phyloP scores from a whole-genome alignment of 306 rosid genomes.

The Pyrus communis region DNA sequence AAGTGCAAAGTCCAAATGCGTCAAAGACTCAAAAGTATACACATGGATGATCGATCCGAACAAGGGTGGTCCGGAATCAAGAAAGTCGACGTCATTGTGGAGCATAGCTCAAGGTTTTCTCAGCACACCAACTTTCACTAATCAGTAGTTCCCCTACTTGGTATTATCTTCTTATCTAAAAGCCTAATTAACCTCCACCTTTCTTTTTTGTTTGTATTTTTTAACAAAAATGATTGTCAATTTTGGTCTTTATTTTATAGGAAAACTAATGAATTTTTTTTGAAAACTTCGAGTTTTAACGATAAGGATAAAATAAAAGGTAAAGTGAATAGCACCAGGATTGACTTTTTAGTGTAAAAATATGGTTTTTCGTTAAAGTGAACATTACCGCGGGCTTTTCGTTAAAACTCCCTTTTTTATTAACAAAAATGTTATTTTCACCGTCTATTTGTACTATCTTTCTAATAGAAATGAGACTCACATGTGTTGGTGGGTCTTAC shows the following conservation, averaged over 20 bases:
- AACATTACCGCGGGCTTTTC: too few species aligned
- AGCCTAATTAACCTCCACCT: not conserved
- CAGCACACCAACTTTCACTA: not conserved
- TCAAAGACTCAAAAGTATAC: not conserved
- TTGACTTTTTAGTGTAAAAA: too few species aligned
- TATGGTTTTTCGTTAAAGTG: too few species aligned
- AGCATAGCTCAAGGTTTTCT: not conserved
- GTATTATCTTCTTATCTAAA: not conserved
- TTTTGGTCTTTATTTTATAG: not conserved
- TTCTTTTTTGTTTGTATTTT: not conserved
- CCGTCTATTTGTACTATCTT: too few species aligned
- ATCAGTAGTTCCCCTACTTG: not conserved
- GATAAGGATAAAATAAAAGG: too few species aligned
- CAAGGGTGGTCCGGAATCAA: not conserved
- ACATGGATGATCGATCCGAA: not conserved
- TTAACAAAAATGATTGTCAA: not conserved
- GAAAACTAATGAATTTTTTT: too few species aligned
- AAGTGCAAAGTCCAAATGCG: not conserved
- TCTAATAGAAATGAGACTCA: too few species aligned
- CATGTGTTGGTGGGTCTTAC: accelerated
- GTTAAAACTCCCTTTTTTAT: too few species aligned
- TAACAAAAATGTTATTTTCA: too few species aligned
- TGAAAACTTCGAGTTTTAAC: too few species aligned
- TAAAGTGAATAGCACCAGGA: too few species aligned
- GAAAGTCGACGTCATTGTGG: not conserved